Conservation (phyloP, 345 rosid genomes). For the Gossypium raimondii region DNA sequence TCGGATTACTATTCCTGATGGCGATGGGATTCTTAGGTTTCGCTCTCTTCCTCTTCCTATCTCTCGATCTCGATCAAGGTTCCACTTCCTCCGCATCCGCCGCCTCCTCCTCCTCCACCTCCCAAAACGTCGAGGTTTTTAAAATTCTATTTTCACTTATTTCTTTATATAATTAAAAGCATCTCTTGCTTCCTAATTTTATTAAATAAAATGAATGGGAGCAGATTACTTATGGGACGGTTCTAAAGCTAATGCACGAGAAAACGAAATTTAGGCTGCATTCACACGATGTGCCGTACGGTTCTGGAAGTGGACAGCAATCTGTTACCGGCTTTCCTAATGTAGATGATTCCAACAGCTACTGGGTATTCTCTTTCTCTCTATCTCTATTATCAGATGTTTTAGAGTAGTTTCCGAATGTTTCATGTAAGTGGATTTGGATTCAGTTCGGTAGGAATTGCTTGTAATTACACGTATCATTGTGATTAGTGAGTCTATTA, state of each 20-base stretch:
- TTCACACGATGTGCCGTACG: conserved; percentile 98
- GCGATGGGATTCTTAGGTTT: conserved; percentile 66
- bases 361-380: conserved; percentile 60
- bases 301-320: conserved; percentile 99
- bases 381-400: background rate
- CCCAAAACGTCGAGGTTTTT: conserved; percentile 68
- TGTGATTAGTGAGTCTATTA: no score
- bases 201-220: conserved; percentile 9
- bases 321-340: conserved; percentile 88
- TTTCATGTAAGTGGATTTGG: no score
- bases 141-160: background rate
- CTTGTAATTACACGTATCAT: no score
- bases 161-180: background rate
- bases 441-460: no score
- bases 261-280: conserved; percentile 75
- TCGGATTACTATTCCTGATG: conserved; percentile 60
- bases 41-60: conserved; percentile 65
- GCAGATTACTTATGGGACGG: conserved; percentile 85
- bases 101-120: conserved; percentile 40
- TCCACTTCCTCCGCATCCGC: conserved; percentile 37
- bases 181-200: background rate
- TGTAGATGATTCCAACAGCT: conserved; percentile 90
- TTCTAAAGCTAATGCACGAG: conserved; percentile 91
- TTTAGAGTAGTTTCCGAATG: background rate
- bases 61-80: conserved; percentile 47